Base-by-base conservation (phyloP, 345 rosid species). In the Eucalyptus shirleyi region DNA sequence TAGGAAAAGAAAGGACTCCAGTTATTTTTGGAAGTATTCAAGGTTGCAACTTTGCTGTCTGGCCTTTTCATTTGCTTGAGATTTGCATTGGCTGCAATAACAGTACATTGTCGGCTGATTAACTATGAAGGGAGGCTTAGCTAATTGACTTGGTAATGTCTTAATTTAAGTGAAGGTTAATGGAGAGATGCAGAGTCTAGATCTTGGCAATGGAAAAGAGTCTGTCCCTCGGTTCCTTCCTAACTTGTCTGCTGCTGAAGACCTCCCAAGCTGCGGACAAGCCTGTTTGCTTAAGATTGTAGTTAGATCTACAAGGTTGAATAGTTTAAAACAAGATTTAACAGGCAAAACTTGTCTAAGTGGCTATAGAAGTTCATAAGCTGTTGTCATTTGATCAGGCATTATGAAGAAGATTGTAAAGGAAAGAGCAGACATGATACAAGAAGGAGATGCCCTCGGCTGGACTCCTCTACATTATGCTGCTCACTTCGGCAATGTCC, bases 381-480 rank as follows among this genome's bases (percentile, higher is more conserved):
- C 53, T 65, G 9, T 85, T 86, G 82, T 86, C 49, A 56, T 62
- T 23, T 55, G 42, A 81, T 69, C 81, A 90, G 91, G 28, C 47
- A 89, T 89, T 4, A 83, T 91, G 89, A 88, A 67, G 89, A 69
- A 91, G 67, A 49, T 89, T n/a, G 90, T 88, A 6, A 87, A 86
- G 89, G 15, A 60, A 88, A 89, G 91, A 49, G 62, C 87, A 0
- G 49, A 89, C 45, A 88, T 91, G 86, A 91, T 89, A 55, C 34
- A 5, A 55, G 82, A 88, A 88, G 91, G 86, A 18, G 92, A 91
- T 42, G 55, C 49, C 72, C 87, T 89, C 34, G 92, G 90, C 13
- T 91, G 92, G 92, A 89, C 90, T 45, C 87, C 90, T 5, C 81
- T 91, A 44, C 92, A 89, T 86, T 91, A 87, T n/a, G 92, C 92